These are phyloP conservation scores for Talaromyces sp. DNA, from an alignment of 2,329 filamentous ascomycete species.

Conservation along the genomic window DNA sequence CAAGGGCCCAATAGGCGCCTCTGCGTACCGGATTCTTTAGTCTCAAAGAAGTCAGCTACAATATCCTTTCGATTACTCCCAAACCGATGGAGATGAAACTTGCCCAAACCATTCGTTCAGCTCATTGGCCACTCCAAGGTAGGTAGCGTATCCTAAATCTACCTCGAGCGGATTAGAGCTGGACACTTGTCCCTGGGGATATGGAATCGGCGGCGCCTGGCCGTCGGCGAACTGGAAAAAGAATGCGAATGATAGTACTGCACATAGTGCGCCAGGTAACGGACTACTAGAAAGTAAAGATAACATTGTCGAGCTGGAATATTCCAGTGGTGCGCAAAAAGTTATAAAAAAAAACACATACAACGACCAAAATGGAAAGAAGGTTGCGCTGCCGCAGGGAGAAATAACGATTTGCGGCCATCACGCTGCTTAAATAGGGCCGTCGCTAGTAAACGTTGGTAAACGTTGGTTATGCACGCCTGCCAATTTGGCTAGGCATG, in stretches of 20 bases:
- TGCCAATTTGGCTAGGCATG: background rate
- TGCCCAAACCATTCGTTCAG: conserved; percentile 47
- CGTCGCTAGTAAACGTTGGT: background rate
- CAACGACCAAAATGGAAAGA: background rate
- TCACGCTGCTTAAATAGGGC: background rate
- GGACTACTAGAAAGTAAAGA: background rate
- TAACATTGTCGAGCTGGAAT: background rate
- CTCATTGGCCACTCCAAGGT: conserved; percentile 40
- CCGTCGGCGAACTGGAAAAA: background rate
- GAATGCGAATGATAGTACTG: background rate
- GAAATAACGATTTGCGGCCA: background rate
- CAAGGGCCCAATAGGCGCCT: conserved; percentile 24
- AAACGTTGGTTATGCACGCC: too few species aligned
- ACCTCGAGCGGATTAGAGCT: conserved; percentile 24
- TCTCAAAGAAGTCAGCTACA: conserved; percentile 10
- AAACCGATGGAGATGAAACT: background rate
- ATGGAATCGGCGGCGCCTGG: conserved; percentile 3
- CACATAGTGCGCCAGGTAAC: background rate
- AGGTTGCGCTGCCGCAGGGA: background rate
- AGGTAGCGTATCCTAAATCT: conserved; percentile 44
- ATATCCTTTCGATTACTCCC: too few species aligned
- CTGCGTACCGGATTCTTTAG: conserved; percentile 30
- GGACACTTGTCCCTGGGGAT: background rate
- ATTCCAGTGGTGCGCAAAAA: background rate
- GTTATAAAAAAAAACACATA: too few species aligned